Percentiles rank a stretch among this genome's conserved stretches.
phyloP scores from a whole-genome alignment of 2,329 filamentous ascomycete species.

The Allantophomopsis lycopodina region DNA sequence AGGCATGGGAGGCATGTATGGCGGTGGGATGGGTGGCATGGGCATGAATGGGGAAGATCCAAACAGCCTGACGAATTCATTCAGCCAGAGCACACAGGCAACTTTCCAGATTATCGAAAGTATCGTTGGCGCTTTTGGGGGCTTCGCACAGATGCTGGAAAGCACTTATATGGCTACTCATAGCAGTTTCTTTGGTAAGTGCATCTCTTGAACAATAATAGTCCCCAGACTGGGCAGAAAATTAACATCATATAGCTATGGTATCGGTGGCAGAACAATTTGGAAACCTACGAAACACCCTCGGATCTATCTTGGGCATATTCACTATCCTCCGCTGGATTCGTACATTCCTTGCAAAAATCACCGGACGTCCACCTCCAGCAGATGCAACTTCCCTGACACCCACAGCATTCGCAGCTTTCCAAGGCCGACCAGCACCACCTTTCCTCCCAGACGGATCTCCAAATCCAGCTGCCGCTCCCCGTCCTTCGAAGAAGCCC shows the following conservation, averaged over 20 bases:
- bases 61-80: slow-evolving; percentile 87
- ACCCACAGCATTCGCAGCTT: slow-evolving; percentile 79
- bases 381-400: slow-evolving; percentile 80
- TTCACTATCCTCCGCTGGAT: slow-evolving; percentile 95
- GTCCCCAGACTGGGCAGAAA: too few species aligned
- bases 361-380: slow-evolving; percentile 82
- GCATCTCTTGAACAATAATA: not conserved
- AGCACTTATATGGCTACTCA: slow-evolving; percentile 99
- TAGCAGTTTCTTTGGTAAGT: slow-evolving; percentile 91
- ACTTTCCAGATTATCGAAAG: slow-evolving; percentile 98
- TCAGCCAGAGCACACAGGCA: slow-evolving; percentile 86
- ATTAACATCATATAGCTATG: slow-evolving; percentile 52
- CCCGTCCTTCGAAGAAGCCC: slow-evolving; percentile 82
- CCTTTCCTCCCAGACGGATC: slow-evolving; percentile 49
- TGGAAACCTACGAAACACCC: slow-evolving; percentile 79
- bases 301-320: slow-evolving; percentile 87
- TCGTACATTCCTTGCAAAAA: slow-evolving; percentile 76
- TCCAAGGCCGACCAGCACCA: slow-evolving; percentile 52
- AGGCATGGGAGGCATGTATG: slow-evolving; percentile 23
- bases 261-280: slow-evolving; percentile 97
- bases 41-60: slow-evolving; percentile 65
- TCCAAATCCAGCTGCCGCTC: slow-evolving; percentile 32
- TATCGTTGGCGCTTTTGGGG: slow-evolving; percentile 89
- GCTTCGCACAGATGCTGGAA: slow-evolving; percentile 97
- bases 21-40: slow-evolving; percentile 18